These are phyloP conservation scores for Fusarium irregulare DNA, from an alignment of 2,329 filamentous ascomycete species.

Conservation along the genomic window DNA sequence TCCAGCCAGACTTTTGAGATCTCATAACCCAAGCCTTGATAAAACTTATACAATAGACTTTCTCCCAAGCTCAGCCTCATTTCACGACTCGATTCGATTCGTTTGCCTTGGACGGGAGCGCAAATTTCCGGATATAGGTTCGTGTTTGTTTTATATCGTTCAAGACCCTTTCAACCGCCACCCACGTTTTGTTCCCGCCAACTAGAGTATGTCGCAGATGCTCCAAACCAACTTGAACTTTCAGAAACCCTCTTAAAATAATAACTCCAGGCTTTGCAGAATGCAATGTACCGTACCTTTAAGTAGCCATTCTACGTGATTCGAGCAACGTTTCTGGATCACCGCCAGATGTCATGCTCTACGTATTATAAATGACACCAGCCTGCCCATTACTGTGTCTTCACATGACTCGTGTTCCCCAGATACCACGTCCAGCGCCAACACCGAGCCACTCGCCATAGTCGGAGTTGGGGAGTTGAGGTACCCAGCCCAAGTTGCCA, in stretches of 20 bases:
- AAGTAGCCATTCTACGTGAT: constrained; percentile 43
- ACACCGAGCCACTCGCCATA: constrained; percentile 87
- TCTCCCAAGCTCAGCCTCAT: not conserved
- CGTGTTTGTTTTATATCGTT: constrained; percentile 33
- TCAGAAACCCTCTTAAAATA: constrained; percentile 29
- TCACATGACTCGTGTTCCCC: constrained; percentile 71
- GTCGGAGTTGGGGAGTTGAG: constrained; percentile 74
- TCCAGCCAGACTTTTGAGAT: not conserved
- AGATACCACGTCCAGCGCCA: constrained; percentile 82
- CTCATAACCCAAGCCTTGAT: not conserved
- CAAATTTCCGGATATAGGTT: constrained; percentile 26
- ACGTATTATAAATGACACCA: constrained; percentile 30
- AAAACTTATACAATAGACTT: not conserved
- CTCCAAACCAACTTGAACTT: constrained; percentile 38
- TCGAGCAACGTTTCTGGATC: constrained; percentile 28
- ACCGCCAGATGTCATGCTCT: constrained; percentile 4
- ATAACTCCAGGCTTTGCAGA: constrained; percentile 46
- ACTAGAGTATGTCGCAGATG: constrained; percentile 38
- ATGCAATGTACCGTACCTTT: constrained; percentile 44
- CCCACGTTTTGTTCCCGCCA: constrained; percentile 38
- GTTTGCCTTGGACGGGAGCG: constrained; percentile 1
- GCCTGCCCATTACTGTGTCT: constrained; percentile 26
- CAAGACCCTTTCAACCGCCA: constrained; percentile 17
- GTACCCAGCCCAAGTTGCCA: constrained; percentile 86
- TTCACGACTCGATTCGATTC: not conserved